Evolutionary conservation across 208 protist species (phyloP).

Genomic region (Novymonas esmeraldas): DNA sequence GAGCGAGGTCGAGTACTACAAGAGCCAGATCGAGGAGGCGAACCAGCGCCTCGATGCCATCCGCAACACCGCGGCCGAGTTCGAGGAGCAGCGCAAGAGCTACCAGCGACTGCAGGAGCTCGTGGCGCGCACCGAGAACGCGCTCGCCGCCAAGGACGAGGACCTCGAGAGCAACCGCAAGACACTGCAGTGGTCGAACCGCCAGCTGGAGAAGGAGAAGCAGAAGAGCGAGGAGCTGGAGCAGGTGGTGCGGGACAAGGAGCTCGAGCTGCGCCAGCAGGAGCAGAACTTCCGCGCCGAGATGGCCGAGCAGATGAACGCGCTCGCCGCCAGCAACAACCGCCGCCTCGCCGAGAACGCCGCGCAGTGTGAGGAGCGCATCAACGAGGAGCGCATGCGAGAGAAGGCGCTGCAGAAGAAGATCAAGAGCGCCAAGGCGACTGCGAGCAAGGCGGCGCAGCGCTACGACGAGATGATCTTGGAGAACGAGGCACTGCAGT

Average conservation of each 20-base stretch:
- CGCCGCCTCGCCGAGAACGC: slow-evolving; percentile 80
- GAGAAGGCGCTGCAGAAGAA: slow-evolving; percentile 87
- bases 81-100: slow-evolving; percentile 79
- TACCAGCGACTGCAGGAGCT: slow-evolving; percentile 86
- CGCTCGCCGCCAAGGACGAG: slow-evolving; percentile 74
- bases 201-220: slow-evolving; percentile 86
- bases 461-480: slow-evolving; percentile 93
- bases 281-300: slow-evolving; percentile 75
- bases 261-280: slow-evolving; percentile 78
- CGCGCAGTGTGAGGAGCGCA: slow-evolving; percentile 77
- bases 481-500: slow-evolving; percentile 85
- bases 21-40: slow-evolving; percentile 57
- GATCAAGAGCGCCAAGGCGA: slow-evolving; percentile 82
- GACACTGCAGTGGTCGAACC: slow-evolving; percentile 89
- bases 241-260: slow-evolving; percentile 63
- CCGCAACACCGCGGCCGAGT: slow-evolving; percentile 66
- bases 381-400: slow-evolving; percentile 81
- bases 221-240: slow-evolving; percentile 84
- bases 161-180: slow-evolving; percentile 85
- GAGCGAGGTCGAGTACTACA: slow-evolving; percentile 78
- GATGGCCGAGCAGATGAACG: slow-evolving; percentile 81
- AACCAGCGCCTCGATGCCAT: slow-evolving; percentile 65
- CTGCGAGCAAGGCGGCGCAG: slow-evolving; percentile 82
- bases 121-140: slow-evolving; percentile 66
- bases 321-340: slow-evolving; percentile 80